phyloP scores from a whole-genome alignment of 495 filamentous ascomycete species.

The Talaromyces stipitatus region DNA sequence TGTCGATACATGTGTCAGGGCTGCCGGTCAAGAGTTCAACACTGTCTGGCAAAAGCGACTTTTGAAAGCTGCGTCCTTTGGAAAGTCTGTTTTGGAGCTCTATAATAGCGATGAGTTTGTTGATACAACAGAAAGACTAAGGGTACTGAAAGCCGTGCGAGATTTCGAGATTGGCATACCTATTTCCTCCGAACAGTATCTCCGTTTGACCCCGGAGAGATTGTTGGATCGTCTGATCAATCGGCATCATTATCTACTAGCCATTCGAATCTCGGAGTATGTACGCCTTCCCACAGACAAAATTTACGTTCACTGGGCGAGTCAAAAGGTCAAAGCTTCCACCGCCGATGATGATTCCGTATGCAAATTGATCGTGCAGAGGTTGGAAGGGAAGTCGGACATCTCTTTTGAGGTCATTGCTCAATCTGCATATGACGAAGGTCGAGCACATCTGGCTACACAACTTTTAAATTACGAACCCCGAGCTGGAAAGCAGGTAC shows the following conservation, averaged over 20 bases:
- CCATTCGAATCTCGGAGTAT: conserved; percentile 82
- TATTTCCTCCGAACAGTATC: conserved; percentile 84
- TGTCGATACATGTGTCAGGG: conserved; percentile 84
- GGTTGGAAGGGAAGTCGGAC: conserved; percentile 75
- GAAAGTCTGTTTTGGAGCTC: conserved; percentile 91
- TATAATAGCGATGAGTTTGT: conserved; percentile 98
- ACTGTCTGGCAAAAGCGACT: conserved; percentile 91
- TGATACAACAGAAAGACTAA: conserved; percentile 91
- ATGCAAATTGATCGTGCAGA: conserved; percentile 78
- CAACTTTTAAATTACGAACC: conserved; percentile 89
- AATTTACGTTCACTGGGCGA: conserved; percentile 96
- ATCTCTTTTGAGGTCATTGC: conserved; percentile 95
- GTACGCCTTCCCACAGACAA: conserved; percentile 77
- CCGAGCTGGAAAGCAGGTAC: conserved; percentile 89
- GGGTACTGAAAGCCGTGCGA: conserved; percentile 84
- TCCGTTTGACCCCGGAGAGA: conserved; percentile 80
- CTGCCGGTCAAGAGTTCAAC: conserved; percentile 86
- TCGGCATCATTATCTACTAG: conserved; percentile 84
- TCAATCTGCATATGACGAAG: conserved; percentile 92
- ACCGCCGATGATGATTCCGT: conserved; percentile 82
- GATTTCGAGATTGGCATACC: conserved; percentile 88
- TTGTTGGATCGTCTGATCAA: conserved; percentile 79
- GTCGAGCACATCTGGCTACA: conserved; percentile 76
- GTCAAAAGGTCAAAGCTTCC: conserved; percentile 81
- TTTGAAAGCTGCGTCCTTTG: conserved; percentile 90